Base-by-base conservation (phyloP, 176 grass and related monocot genomes). In the Triticum dicoccoides region DNA sequence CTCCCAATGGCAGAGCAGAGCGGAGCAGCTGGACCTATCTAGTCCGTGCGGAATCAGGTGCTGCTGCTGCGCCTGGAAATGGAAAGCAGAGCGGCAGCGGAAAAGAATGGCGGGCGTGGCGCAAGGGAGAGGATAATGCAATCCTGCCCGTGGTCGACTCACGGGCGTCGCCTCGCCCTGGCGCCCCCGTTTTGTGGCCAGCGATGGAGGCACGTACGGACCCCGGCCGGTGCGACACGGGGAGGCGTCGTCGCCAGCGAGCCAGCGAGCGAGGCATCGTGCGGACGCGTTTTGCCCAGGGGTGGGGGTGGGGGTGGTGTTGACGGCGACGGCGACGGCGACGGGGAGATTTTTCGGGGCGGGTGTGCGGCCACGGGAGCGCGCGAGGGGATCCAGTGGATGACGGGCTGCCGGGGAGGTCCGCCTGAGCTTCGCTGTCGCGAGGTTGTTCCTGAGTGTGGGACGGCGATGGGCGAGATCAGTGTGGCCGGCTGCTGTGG, bases 101-200 rank as follows among this genome's bases (percentile, higher is more conserved):
- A 56, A 51, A 29, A 51, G 56, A 41, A 49, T 41, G 44, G 65
- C 64, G 42, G 64, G 25, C 72, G 73, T 20, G 21, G 61, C 17
- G 27, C 30, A 6, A 24, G 73, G 80, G 73, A 87, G 74, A 70
- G 66, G 89, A 90, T 90, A 90, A 74, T 74, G 66, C 89, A 83
- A 87, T 87, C 80, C 84, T 59, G 52, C 84, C 84, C 54, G 79
- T 86, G 88, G 62, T 32, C 83, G 71, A 77, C 84, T 83, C 88
- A 86, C 79, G 88, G 84, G 3, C n/a, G 73, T 75, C 87, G 23
- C 73, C 87, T 27, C 76, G 76, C 63, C 64, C 12, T 1, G 5
- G 29, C 70, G 49, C 2, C 1, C 64, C 8, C 25, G 33, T 87
- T 56, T 25, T 52, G 84, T 83, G 89, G 89, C 84, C 79, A 76